Evolutionary conservation across 306 rosid species (phyloP).

Genomic region (Acacia confusa): DNA sequence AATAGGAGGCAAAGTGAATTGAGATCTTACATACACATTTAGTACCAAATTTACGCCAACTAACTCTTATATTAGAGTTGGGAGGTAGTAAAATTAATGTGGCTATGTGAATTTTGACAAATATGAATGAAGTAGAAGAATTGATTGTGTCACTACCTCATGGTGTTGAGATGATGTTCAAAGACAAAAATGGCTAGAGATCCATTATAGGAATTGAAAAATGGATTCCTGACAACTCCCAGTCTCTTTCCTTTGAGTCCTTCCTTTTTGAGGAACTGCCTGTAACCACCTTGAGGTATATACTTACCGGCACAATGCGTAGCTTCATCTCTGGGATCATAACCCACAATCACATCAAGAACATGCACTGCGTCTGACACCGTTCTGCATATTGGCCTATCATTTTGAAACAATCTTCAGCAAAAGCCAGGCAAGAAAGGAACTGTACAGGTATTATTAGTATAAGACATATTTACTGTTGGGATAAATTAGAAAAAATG

Average conservation of each 20-base stretch:
- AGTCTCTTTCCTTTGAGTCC: slow-evolving; percentile 70
- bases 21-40: too few relatives aligned
- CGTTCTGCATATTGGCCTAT: slow-evolving; percentile 74
- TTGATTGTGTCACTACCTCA: slow-evolving; percentile 35
- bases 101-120: background rate
- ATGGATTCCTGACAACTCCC: slow-evolving; percentile 63
- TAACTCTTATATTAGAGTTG: too few relatives aligned
- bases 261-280: slow-evolving; percentile 51
- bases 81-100: too few relatives aligned
- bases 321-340: slow-evolving; percentile 59
- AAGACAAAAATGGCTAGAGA: slow-evolving; percentile 43
- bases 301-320: slow-evolving; percentile 46
- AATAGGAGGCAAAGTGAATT: too few relatives aligned
- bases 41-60: too few relatives aligned
- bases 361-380: slow-evolving; percentile 75
- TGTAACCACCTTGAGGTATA: slow-evolving; percentile 59
- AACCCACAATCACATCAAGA: slow-evolving; percentile 71
- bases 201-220: slow-evolving; percentile 37
- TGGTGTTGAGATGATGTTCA: slow-evolving; percentile 42
- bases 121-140: background rate
- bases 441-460: too few relatives aligned
- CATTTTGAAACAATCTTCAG: background rate
- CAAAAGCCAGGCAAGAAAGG: too few relatives aligned
- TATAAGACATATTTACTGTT: too few relatives aligned
- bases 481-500: too few relatives aligned